phyloP scores from a whole-genome alignment of 106 monocot species.

The Acorus gramineus region DNA sequence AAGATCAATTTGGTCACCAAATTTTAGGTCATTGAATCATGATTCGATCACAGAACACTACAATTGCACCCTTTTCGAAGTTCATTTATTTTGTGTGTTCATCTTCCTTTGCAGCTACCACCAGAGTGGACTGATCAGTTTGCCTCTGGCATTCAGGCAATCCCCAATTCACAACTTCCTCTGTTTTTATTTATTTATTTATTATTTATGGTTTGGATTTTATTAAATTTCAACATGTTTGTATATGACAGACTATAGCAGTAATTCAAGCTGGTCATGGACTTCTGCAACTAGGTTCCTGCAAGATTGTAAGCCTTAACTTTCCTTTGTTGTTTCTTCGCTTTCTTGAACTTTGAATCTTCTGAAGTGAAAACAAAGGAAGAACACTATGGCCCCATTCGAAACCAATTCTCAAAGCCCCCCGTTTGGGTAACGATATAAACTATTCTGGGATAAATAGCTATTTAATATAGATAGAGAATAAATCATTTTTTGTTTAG shows the following conservation, averaged over 20 bases:
- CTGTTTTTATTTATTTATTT: neutral
- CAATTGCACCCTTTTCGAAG: no score
- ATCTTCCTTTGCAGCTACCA: constrained; percentile 55
- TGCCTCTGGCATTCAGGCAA: constrained; percentile 79
- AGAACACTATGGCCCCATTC: no score
- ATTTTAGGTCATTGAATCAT: no score
- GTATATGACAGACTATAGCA: constrained; percentile 61
- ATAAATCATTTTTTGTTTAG: no score
- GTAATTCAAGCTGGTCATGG: constrained; percentile 95
- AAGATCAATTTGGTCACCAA: no score
- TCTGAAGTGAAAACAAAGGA: no score
- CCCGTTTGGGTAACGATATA: no score
- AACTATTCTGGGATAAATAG: no score
- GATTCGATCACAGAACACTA: no score
- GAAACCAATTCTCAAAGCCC: no score
- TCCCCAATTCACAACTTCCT: neutral
- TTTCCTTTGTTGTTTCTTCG: neutral
- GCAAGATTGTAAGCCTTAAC: constrained; percentile 66
- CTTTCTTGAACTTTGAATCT: no score
- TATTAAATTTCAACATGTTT: neutral
- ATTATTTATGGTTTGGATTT: neutral
- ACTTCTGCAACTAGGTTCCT: constrained; percentile 76
- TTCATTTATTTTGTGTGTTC: constrained; percentile 6
- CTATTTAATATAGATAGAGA: no score
- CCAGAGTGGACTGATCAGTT: constrained; percentile 94